Evolutionary conservation across 1,139 yeast species (phyloP), one percentile per base, ranked within the genome.

Genomic region (Diutina pseudorugosa): DNA sequence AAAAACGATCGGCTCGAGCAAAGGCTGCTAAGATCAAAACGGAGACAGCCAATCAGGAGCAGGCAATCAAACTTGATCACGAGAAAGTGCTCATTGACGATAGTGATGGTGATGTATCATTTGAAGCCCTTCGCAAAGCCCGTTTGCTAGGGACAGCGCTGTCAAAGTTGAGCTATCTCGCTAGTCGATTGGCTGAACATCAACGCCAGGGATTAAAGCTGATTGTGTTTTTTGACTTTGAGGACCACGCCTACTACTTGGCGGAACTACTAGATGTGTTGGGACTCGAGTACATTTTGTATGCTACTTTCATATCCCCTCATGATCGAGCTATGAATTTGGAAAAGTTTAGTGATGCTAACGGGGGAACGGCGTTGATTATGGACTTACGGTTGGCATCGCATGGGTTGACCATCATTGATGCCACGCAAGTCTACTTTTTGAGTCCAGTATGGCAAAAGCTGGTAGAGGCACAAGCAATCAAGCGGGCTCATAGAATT

Each of bases 321-420:
- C 58, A 66, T 0, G 73, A 79, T 57, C 65, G 90, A 55, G 76
- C 84, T 0, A 68, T 68, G 50, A 81, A 80, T 56, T 65, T 84
- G 43, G 66, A 77, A 0, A 73, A 75, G 9, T 84, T 83, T 57
- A 59, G 63, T 50, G 62, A 60, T 19, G 50, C 53, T 2, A 61
- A 65, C n/a, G 80, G 78, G 9, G 82, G 84, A 0, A 64, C 76
- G 2, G 69, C 78, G 1, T 66, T 84, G 53, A 68, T 84, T 1
- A 84, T 84, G 90, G 89, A 83, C 60, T 67, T 83, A 52, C 73
- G 77, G 56, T 63, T 83, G 53, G 90, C 90, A 0, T 73, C 90
- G 0, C 88, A 83, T 66, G 91, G 91, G 0, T 64, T 84, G 52
- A 82, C 86, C 0, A 80, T 84, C 7, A 77, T 81, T 21, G 73